These are phyloP conservation scores for Solanum etuberosum DNA, from an alignment of 257 asterid species.

Conservation along the genomic window DNA sequence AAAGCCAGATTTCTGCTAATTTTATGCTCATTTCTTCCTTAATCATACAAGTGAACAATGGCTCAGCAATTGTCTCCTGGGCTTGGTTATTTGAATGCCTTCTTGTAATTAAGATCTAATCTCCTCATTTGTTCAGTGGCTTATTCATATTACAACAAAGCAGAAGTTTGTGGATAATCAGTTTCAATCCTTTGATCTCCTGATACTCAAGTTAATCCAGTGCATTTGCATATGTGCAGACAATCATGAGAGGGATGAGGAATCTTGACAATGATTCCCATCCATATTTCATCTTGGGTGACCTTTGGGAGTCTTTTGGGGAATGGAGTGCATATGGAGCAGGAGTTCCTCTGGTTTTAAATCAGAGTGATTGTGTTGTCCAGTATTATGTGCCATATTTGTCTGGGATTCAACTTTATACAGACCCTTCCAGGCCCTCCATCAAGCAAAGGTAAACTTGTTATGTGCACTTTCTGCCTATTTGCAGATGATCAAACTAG, in stretches of 20 bases:
- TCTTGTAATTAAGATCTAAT: not conserved
- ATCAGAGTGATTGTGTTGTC: slow-evolving; percentile 60
- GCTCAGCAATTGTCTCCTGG: not conserved
- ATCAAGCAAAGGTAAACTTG: slow-evolving; percentile 38
- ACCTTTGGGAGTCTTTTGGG: slow-evolving; percentile 88
- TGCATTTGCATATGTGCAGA: slow-evolving; percentile 38
- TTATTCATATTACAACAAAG: not conserved
- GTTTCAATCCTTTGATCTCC: not conserved
- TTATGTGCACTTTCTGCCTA: not conserved
- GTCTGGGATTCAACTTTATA: slow-evolving; percentile 78
- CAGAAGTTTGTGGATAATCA: not conserved
- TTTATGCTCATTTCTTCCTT: not conserved
- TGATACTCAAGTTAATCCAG: not conserved
- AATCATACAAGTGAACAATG: not conserved
- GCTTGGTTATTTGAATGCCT: not conserved
- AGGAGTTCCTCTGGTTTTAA: slow-evolving; percentile 73
- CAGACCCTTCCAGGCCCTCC: slow-evolving; percentile 43
- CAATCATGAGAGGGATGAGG: slow-evolving; percentile 50
- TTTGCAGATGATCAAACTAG: not conserved
- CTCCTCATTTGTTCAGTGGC: not conserved
- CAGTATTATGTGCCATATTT: slow-evolving; percentile 88
- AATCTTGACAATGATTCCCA: slow-evolving; percentile 38
- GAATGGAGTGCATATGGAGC: slow-evolving; percentile 99
- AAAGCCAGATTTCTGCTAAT: not conserved
- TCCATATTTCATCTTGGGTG: slow-evolving; percentile 74